These are phyloP conservation scores for Chaetoscypha palmicola DNA, from an alignment of 2,329 filamentous ascomycete genomes.

Conservation along the genomic window DNA sequence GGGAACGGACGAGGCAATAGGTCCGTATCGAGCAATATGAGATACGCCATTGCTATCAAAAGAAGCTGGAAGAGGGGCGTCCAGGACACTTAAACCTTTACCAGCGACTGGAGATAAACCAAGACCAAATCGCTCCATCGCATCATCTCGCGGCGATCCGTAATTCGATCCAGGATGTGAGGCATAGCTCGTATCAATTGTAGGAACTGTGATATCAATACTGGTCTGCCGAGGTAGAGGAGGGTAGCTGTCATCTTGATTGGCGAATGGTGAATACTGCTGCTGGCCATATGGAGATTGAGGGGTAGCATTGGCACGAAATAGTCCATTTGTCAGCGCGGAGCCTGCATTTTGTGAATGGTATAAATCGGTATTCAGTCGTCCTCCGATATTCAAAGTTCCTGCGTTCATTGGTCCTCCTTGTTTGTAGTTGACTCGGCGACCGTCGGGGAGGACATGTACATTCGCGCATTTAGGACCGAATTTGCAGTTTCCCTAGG, in stretches of 20 bases:
- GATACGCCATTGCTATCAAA: constrained; percentile 96
- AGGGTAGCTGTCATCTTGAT: constrained; percentile 45
- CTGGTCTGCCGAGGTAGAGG: constrained; percentile 36
- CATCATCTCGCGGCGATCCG: constrained; percentile 75
- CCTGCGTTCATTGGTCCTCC: constrained; percentile 44
- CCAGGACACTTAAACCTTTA: constrained; percentile 76
- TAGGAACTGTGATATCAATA: constrained; percentile 40
- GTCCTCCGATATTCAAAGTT: constrained; percentile 55
- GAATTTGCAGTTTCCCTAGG: constrained; percentile 95
- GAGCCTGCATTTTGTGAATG: constrained; percentile 63
- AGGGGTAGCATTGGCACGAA: constrained; percentile 49
- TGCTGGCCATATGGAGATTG: constrained; percentile 32
- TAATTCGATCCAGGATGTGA: constrained; percentile 56
- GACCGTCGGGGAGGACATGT: constrained; percentile 88
- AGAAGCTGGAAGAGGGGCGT: constrained; percentile 86
- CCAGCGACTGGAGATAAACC: constrained; percentile 70
- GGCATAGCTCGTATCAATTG: constrained; percentile 47
- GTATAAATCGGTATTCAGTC: constrained; percentile 60
- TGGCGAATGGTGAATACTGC: constrained; percentile 39
- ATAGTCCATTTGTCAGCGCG: constrained; percentile 67
- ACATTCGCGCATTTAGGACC: constrained; percentile 96
- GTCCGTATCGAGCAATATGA: constrained; percentile 80
- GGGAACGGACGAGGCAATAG: constrained; percentile 87
- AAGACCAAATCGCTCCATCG: constrained; percentile 53
- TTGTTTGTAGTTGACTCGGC: constrained; percentile 74